Evolutionary conservation across 768 basidiomycete genomes (phyloP).

Genomic region (Psilocybe cyanescens): DNA sequence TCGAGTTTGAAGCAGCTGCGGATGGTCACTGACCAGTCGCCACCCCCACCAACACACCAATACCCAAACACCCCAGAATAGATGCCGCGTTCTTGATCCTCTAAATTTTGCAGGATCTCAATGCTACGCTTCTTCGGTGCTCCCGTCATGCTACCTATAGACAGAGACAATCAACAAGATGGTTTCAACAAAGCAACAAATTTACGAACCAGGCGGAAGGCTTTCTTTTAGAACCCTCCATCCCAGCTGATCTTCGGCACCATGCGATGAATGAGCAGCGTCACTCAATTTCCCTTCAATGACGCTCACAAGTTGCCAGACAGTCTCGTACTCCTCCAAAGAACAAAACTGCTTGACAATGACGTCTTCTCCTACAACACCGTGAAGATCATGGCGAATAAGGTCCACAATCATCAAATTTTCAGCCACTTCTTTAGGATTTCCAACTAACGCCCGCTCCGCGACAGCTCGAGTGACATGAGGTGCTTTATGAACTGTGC

Average conservation of each 20-base stretch:
- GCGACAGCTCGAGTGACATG: conserved; percentile 65
- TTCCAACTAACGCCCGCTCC: conserved; percentile 65
- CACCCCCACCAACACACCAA: conserved; percentile 85
- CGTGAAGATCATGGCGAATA: conserved; percentile 90
- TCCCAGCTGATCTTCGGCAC: conserved; percentile 56
- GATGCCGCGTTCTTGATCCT: conserved; percentile 70
- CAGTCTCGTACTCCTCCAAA: conserved; percentile 91
- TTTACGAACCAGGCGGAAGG: conserved; percentile 78
- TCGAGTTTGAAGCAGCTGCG: conserved; percentile 85
- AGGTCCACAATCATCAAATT: conserved; percentile 99
- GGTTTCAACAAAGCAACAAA: neutral
- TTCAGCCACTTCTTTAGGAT: conserved; percentile 90
- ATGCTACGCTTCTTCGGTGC: conserved; percentile 95
- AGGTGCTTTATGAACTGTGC: conserved; percentile 78
- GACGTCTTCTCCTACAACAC: conserved; percentile 82
- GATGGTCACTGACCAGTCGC: conserved; percentile 95
- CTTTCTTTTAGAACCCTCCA: conserved; percentile 81
- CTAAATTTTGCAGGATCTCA: conserved; percentile 83
- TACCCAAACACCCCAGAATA: conserved; percentile 97
- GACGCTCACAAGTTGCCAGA: conserved; percentile 95
- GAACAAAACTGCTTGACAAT: conserved; percentile 82
- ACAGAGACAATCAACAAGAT: neutral
- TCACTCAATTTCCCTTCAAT: conserved; percentile 70
- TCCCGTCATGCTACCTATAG: conserved; percentile 92
- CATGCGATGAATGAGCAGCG: conserved; percentile 27